A percentile compares a stretch with the other conserved stretches of the same genome.
Conservation (phyloP, 805 yeast genomes). For the Nakazawaea ambrosiae region DNA sequence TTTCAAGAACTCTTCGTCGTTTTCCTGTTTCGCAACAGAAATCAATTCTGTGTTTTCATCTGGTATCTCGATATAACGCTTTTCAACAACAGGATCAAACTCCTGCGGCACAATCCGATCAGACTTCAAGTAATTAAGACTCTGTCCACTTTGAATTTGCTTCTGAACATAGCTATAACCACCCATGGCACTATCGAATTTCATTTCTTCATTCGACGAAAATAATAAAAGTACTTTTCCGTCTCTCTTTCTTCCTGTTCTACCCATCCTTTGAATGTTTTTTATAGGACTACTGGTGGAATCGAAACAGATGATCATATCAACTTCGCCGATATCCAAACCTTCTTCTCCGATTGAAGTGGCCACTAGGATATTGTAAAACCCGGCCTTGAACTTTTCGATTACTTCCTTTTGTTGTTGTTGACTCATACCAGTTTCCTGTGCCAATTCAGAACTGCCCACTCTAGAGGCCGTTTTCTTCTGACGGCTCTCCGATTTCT, state of each 20-base stretch:
- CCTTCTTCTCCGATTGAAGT: conserved; percentile 99
- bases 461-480: conserved; percentile 23
- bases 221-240: conserved; percentile 75
- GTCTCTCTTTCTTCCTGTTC: conserved; percentile 93
- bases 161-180: conserved; percentile 76
- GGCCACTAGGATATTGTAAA: conserved; percentile 77
- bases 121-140: conserved; percentile 37
- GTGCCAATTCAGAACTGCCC: conserved; percentile 70
- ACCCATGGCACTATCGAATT: conserved; percentile 78
- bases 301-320: conserved; percentile 85
- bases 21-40: conserved; percentile 45
- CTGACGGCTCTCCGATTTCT: conserved; percentile 13
- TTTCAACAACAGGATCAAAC: conserved; percentile 48
- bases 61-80: conserved; percentile 56
- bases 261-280: conserved; percentile 92
- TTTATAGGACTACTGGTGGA: conserved; percentile 92
- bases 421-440: conserved; percentile 83
- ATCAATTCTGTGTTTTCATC: conserved; percentile 55
- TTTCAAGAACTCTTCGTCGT: conserved; percentile 55
- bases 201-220: conserved; percentile 68
- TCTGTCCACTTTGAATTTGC: conserved; percentile 45
- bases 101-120: conserved; percentile 64
- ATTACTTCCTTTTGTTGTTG: conserved; percentile 78
- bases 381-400: conserved; percentile 64
- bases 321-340: conserved; percentile 96